These are phyloP conservation scores for thale cress (Arabidopsis thaliana) DNA, from an alignment of 345 rosid species.

Conservation along the genomic window TAIR10.1 NC_003074.8:2515001-2515500, in stretches of 20 bases:
- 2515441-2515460: not conserved
- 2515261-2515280: conserved; percentile 83
- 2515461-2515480: conserved; percentile 80
- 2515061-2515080: conserved; percentile 65
- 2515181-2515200: not conserved
- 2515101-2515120: conserved; percentile 84
- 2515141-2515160: conserved; percentile 65
- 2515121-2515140: conserved; percentile 81
- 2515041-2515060: conserved; percentile 83
- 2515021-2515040: conserved; percentile 68
- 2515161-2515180: not conserved
- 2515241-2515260: conserved; percentile 67
- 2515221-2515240: not conserved
- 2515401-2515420: not conserved
- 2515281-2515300: conserved; percentile 78
- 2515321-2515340: conserved; percentile 73
- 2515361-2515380: conserved; percentile 71
- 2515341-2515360: conserved; percentile 76
- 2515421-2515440: not conserved
- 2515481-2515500: conserved; percentile 85
- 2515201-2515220: conserved; percentile 24
- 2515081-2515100: conserved; percentile 71
- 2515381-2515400: not conserved
- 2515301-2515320: conserved; percentile 69
- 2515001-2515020: conserved; percentile 61